Evolutionary conservation across 805 yeast species (phyloP).

Genomic region (Metschnikowia lachancei): DNA sequence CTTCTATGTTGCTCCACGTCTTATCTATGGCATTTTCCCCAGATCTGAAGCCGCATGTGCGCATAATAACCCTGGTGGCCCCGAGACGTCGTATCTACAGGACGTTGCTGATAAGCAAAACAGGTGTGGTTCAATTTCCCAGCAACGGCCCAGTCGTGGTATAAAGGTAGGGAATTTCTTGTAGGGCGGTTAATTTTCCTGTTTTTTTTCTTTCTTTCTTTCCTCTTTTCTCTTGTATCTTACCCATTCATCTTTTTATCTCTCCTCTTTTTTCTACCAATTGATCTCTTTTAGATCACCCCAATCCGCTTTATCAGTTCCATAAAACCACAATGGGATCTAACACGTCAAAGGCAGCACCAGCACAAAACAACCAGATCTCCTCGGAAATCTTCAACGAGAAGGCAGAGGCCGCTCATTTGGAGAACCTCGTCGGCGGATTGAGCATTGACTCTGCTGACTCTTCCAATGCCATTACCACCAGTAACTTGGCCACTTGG

Average conservation of each 20-base stretch:
- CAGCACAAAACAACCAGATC: background rate
- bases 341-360: background rate
- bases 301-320: background rate
- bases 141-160: no score
- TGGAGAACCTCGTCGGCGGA: slow-evolving; percentile 5
- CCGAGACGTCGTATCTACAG: slow-evolving; percentile 2
- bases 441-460: slow-evolving; percentile 5
- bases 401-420: slow-evolving; percentile 1
- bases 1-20: background rate
- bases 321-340: slow-evolving; percentile 7
- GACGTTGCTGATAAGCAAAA: slow-evolving; percentile 4
- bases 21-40: background rate
- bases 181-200: background rate
- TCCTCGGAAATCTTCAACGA: slow-evolving; percentile 3
- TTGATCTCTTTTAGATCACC: background rate
- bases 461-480: slow-evolving; percentile 5
- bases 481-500: slow-evolving; percentile 41
- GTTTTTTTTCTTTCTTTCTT: background rate
- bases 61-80: slow-evolving; percentile 9
- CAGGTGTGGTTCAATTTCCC: slow-evolving; percentile 1
- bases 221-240: background rate
- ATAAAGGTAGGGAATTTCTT: no score
- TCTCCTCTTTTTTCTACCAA: background rate
- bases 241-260: background rate
- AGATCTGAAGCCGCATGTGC: background rate